Evolutionary conservation across 2,329 filamentous ascomycete genomes (phyloP).

Genomic region (Pseudocercospora crystallina): DNA sequence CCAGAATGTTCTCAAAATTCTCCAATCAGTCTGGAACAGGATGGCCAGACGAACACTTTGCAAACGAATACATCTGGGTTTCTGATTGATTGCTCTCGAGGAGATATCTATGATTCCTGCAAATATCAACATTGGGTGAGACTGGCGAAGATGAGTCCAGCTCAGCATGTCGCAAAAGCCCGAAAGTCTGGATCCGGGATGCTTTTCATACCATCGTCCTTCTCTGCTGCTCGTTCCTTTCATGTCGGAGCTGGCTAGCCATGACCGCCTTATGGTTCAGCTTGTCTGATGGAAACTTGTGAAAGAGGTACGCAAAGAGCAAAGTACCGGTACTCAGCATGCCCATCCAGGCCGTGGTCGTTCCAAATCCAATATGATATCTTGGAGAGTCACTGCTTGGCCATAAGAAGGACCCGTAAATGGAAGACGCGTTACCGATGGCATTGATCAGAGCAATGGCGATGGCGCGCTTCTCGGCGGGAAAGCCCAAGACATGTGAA

Average conservation of each 20-base stretch:
- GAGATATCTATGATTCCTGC: too few species aligned
- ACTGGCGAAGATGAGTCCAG: too few species aligned
- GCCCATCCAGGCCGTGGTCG: slow-evolving; percentile 1
- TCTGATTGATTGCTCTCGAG: too few species aligned
- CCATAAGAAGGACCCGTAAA: slow-evolving; percentile 34
- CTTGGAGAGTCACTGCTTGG: neutral
- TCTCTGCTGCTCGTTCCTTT: slow-evolving; percentile 1
- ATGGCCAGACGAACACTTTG: too few species aligned
- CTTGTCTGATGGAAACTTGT: neutral
- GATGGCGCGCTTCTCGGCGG: slow-evolving; percentile 1
- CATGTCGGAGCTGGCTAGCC: neutral
- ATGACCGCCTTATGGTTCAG: neutral
- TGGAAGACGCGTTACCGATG: slow-evolving; percentile 32
- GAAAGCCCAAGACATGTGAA: neutral
- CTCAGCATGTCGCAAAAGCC: too few species aligned
- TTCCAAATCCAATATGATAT: slow-evolving; percentile 1
- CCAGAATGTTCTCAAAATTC: too few species aligned
- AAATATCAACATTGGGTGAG: too few species aligned
- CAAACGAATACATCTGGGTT: too few species aligned
- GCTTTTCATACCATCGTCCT: neutral
- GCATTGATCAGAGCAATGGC: slow-evolving; percentile 4
- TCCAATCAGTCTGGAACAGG: too few species aligned
- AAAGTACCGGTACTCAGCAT: neutral
- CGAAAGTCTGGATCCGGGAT: too few species aligned
- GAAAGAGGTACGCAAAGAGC: neutral